phyloP scores from a whole-genome alignment of 2,329 filamentous ascomycete species.

The Talaromyces sp. region DNA sequence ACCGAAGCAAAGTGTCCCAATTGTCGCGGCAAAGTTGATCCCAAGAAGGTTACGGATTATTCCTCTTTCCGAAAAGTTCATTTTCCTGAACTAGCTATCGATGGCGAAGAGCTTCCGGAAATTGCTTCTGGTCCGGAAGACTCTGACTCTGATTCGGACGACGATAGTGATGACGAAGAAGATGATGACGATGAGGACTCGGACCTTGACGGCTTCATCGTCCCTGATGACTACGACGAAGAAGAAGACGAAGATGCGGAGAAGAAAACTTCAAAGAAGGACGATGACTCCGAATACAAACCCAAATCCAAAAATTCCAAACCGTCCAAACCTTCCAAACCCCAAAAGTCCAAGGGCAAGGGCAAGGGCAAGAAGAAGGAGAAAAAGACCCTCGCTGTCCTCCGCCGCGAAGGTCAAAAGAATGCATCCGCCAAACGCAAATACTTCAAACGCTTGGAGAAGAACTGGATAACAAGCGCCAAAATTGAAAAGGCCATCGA shows the following conservation, averaged over 20 bases:
- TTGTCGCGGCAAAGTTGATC: conserved; percentile 67
- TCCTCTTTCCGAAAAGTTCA: conserved; percentile 71
- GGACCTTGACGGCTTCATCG: conserved; percentile 18
- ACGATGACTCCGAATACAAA: neutral
- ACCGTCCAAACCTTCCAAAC: neutral
- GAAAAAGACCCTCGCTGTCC: conserved; percentile 58
- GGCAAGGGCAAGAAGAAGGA: conserved; percentile 42
- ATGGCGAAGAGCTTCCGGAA: conserved; percentile 17
- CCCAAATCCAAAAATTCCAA: neutral
- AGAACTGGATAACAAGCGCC: conserved; percentile 70
- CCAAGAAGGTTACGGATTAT: conserved; percentile 70
- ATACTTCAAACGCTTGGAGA: conserved; percentile 68
- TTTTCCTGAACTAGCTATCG: conserved; percentile 53
- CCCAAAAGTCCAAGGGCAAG: conserved; percentile 30
- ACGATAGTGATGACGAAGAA: conserved; percentile 43
- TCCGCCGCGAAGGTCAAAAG: conserved; percentile 66
- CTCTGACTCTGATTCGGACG: conserved; percentile 29
- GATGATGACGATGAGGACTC: conserved; percentile 42
- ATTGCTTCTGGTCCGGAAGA: conserved; percentile 38
- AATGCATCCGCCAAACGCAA: conserved; percentile 64
- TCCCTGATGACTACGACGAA: conserved; percentile 28
- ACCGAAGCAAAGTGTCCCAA: conserved; percentile 67
- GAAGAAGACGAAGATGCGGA: conserved; percentile 28
- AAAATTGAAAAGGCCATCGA: conserved; percentile 71
- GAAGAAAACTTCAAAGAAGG: conserved; percentile 13